Evolutionary conservation across 208 protist species (phyloP).

Genomic region (Balamuthia mandrillaris): DNA sequence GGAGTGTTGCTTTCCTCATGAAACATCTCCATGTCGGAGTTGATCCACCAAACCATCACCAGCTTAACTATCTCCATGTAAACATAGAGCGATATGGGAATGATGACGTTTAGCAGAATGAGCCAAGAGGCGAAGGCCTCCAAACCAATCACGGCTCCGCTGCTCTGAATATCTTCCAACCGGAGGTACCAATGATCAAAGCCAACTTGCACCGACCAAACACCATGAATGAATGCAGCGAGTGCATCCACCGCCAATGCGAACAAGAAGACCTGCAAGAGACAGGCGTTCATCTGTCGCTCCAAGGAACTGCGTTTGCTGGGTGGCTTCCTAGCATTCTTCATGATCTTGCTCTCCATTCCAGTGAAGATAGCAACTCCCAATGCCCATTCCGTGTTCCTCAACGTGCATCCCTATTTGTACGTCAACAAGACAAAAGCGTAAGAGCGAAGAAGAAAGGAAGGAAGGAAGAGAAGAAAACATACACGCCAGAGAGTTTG

Average conservation of each 20-base stretch:
- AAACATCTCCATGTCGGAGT: slow-evolving; percentile 58
- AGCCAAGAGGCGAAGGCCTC: slow-evolving; percentile 59
- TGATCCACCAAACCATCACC: slow-evolving; percentile 53
- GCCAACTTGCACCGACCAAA: background rate
- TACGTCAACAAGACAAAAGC: background rate
- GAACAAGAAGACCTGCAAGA: slow-evolving; percentile 60
- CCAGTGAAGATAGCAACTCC: slow-evolving; percentile 69
- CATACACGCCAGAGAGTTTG: slow-evolving; percentile 13
- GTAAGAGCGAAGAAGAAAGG: background rate
- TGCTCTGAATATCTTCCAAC: slow-evolving; percentile 8
- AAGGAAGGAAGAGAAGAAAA: background rate
- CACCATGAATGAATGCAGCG: slow-evolving; percentile 37
- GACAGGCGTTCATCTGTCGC: slow-evolving; percentile 48
- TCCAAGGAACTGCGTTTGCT: slow-evolving; percentile 60
- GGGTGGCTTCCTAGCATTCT: slow-evolving; percentile 56
- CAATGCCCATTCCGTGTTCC: slow-evolving; percentile 59
- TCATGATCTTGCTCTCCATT: slow-evolving; percentile 68
- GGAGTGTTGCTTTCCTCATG: slow-evolving; percentile 58
- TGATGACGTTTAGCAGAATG: slow-evolving; percentile 66
- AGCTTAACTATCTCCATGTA: slow-evolving; percentile 73
- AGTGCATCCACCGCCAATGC: slow-evolving; percentile 51
- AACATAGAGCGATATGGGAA: slow-evolving; percentile 77
- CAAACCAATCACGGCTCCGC: background rate
- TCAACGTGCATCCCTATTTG: slow-evolving; percentile 44
- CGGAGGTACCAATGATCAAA: slow-evolving; percentile 23